Conservation (phyloP, 2,329 filamentous ascomycete species). For the Xylariaceae sp. region DNA sequence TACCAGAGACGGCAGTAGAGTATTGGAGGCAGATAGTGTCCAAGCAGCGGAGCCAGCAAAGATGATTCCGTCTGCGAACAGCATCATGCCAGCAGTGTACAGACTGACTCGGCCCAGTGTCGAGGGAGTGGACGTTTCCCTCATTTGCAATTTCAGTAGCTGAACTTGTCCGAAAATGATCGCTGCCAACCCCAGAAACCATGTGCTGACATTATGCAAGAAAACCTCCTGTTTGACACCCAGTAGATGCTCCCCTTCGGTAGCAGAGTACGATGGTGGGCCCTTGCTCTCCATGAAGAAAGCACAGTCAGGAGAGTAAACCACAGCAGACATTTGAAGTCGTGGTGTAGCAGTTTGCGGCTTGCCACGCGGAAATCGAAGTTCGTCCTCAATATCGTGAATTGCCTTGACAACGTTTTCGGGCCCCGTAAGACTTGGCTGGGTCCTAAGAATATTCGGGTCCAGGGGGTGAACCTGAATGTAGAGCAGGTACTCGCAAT, state of each 20-base stretch:
- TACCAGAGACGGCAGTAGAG: slow-evolving; percentile 54
- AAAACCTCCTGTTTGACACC: slow-evolving; percentile 61
- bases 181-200: slow-evolving; percentile 52
- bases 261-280: slow-evolving; percentile 50
- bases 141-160: slow-evolving; percentile 61
- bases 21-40: slow-evolving; percentile 53
- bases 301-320: slow-evolving; percentile 66
- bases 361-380: slow-evolving; percentile 58
- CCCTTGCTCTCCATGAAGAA: slow-evolving; percentile 65
- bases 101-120: slow-evolving; percentile 65
- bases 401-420: slow-evolving; percentile 40
- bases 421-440: slow-evolving; percentile 29
- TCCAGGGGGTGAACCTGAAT: slow-evolving; percentile 67
- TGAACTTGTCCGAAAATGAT: slow-evolving; percentile 59
- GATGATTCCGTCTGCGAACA: slow-evolving; percentile 58
- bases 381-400: slow-evolving; percentile 56
- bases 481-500: slow-evolving; percentile 88
- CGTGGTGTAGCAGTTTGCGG: slow-evolving; percentile 52
- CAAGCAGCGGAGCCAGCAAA: slow-evolving; percentile 54
- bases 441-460: slow-evolving; percentile 32
- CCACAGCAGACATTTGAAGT: slow-evolving; percentile 58
- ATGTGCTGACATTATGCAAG: slow-evolving; percentile 53
- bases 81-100: slow-evolving; percentile 57
- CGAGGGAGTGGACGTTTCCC: slow-evolving; percentile 63
- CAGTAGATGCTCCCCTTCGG: slow-evolving; percentile 51